Base-by-base conservation (phyloP, 805 yeast genomes). In the Pichia nanzhaoensis region DNA sequence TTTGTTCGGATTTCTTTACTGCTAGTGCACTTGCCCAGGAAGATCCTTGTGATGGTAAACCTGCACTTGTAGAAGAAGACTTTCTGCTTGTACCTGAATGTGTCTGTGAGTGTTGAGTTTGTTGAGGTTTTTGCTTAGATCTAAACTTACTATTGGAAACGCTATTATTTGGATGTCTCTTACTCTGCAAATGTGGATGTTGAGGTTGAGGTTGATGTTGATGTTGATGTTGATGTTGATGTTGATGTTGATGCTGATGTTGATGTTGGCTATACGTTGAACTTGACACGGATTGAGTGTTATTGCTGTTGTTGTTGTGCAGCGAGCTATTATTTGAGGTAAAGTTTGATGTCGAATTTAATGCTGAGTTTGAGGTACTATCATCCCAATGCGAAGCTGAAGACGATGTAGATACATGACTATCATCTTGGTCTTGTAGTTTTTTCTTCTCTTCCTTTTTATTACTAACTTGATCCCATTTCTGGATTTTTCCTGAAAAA, bases 401-500 rank as follows among this genome's bases (percentile, higher is more conserved):
- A 33, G 18, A 20, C 44, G 37, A 34, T 39, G 16, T 42, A 33
- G 36, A 22, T 10, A 37, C 22, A 17, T 45, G 30, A 18, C 37
- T 22, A 18, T 30, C 44, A 14, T 46, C 41, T 22, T 54, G 55
- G 35, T 47, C 52, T 40, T 50, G 52, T 28, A 45, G 54, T 27
- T 42, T 45, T 43, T 44, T 50, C 60, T 52, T 61, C 13, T 50
- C 45, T 14, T 54, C 49, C 67, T 67, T 69, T 61, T 61, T 70
- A 67, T 74, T 71, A 65, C 81, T 82, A 51, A 87, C 95, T 56
- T 90, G 93, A 61, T 88, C 97, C 96, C 98, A 91, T 66, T 84
- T 87, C 54, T 84, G 75, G 33, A 87, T 95, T 57, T 84, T 84
- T 53, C 96, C 95, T 50, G 88, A 85, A 46, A 95, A 82, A 65